Percentiles rank a stretch among this genome's conserved stretches.
phyloP scores from a whole-genome alignment of 2,329 filamentous ascomycete species.

The Colletotrichum tropicale region DNA sequence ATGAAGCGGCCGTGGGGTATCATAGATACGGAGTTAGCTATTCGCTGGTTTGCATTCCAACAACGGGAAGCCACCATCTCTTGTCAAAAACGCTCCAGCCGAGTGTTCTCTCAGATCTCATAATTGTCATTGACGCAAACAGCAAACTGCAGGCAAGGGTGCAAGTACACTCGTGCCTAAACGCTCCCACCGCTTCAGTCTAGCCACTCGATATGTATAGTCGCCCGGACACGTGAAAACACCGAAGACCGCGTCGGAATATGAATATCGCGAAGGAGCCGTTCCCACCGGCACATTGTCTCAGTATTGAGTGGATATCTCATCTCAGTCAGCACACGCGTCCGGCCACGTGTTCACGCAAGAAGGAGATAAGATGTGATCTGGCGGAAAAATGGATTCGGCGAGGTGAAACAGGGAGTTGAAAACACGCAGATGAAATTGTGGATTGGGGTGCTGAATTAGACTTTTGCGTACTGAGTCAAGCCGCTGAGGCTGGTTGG shows the following conservation, averaged over 20 bases:
- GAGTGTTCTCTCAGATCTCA: background rate
- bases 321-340: constrained; percentile 2
- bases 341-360: constrained; percentile 14
- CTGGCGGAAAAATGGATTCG: background rate
- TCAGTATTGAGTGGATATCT: background rate
- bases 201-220: background rate
- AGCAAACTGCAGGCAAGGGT: background rate
- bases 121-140: background rate
- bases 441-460: constrained; percentile 3
- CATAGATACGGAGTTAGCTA: background rate
- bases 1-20: background rate
- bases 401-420: constrained; percentile 2
- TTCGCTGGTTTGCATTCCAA: background rate
- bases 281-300: background rate
- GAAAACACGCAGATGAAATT: background rate
- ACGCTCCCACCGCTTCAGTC: background rate
- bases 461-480: constrained; percentile 10
- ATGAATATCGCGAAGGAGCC: background rate
- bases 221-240: background rate
- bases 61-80: background rate
- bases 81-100: background rate
- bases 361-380: background rate
- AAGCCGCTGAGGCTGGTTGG: background rate
- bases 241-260: background rate
- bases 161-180: background rate